Base-by-base conservation (phyloP, 2,329 filamentous ascomycete species). In the Dothistroma septosporum region DNA sequence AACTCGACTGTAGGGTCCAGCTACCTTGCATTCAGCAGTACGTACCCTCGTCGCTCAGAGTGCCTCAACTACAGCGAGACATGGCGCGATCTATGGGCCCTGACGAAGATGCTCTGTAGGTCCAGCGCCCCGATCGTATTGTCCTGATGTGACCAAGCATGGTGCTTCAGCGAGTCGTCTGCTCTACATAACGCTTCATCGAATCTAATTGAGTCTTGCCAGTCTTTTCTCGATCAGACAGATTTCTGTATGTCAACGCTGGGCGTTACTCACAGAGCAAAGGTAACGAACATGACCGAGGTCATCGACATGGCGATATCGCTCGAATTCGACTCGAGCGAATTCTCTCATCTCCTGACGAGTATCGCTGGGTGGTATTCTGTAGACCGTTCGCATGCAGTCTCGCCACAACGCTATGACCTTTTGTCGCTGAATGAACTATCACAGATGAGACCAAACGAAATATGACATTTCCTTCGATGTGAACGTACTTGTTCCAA, bases 161-260 rank as follows among this genome's bases (percentile, higher is more conserved):
- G 6, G 5, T 12, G 22, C 37, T 31, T 58, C 28, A 58, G 33
- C 57, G 33, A 31, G 56, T 58, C 57, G 65, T 61, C 35, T 67
- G 74, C 53, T 76, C 73, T 19, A 78, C 68, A 62, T 77, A 76
- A 61, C 75, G 66, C 54, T 75, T 77, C 78, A 82, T 80, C 14
- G 74, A 73, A 63, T 82, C 79, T 37, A 81, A 78, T 63, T 82
- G 77, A 12, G 79, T 81, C 70, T 80, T 81, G 14, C 80, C 80
- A 19, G 74, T 77, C 74, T 78, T 80, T 21, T 80, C 76, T 50
- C 81, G 66, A 61, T 50, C 21, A 50, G 50, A 3, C n/a, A 35
- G 21, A 1, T 16, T 81, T 82, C 49, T 79, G 73, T 58, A 82
- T 80, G 59, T 80, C 44, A 10, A 48, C 3, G 12, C 10, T 48